These are phyloP conservation scores for Xylaria multiplex DNA, from an alignment of 2,329 filamentous ascomycete species.

Conservation along the genomic window DNA sequence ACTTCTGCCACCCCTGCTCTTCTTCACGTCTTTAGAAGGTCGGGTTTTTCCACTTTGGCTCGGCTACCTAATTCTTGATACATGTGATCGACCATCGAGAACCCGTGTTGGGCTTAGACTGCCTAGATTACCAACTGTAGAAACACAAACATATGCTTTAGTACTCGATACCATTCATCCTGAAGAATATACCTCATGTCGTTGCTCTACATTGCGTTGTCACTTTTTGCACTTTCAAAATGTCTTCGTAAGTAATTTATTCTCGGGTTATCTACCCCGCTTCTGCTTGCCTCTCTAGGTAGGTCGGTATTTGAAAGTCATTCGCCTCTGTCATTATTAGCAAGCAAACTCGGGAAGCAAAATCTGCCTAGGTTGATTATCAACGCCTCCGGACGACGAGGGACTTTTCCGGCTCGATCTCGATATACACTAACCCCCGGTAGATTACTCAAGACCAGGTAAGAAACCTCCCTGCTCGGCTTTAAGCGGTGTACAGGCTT, in stretches of 20 bases:
- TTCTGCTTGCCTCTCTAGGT: neutral
- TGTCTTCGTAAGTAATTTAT: neutral
- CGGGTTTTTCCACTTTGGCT: conserved; percentile 35
- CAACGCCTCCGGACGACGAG: neutral
- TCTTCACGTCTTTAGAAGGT: conserved; percentile 7
- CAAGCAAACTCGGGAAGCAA: neutral
- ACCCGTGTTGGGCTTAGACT: conserved; percentile 15
- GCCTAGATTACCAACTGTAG: neutral
- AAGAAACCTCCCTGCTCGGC: neutral
- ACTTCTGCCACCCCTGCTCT: conserved; percentile 14
- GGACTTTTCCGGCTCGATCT: neutral
- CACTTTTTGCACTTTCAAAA: conserved; percentile 21
- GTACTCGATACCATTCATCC: neutral
- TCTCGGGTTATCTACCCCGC: conserved; percentile 14
- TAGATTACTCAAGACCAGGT: neutral
- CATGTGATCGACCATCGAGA: conserved; percentile 6
- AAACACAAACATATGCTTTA: neutral
- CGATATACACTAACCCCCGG: neutral
- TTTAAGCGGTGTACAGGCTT: neutral
- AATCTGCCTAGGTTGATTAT: conserved; percentile 17
- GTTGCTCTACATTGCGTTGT: neutral
- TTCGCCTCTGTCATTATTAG: neutral
- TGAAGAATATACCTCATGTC: neutral
- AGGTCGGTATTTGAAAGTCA: neutral
- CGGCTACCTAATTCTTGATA: conserved; percentile 12